Evolutionary conservation across 495 filamentous ascomycete species (phyloP).

Genomic region (Trichoderma orchidacearum): DNA sequence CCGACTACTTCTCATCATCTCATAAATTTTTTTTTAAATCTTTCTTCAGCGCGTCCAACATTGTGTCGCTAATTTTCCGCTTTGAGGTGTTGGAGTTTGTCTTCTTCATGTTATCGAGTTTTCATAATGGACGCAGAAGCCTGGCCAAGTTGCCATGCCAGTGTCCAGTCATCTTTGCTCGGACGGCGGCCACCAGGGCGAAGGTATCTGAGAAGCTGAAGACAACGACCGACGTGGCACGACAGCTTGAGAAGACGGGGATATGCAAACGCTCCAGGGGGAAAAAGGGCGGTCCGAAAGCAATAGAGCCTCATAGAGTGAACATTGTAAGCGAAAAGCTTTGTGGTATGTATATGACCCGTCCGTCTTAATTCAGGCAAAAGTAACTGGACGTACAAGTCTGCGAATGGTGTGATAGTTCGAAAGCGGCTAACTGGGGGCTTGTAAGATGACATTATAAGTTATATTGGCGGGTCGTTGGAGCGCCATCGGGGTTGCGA

Average conservation of each 20-base stretch:
- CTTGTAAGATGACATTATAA: constrained; percentile 20
- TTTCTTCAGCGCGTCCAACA: neutral
- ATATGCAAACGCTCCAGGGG: neutral
- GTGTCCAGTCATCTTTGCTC: neutral
- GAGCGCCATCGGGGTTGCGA: constrained; percentile 53
- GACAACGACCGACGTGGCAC: neutral
- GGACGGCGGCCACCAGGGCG: neutral
- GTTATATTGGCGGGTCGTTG: constrained; percentile 33
- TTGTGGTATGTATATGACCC: constrained; percentile 45
- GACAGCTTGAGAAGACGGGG: neutral
- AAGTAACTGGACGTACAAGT: no score
- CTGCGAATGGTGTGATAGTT: no score
- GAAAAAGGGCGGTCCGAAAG: neutral
- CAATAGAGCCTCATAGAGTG: constrained; percentile 12
- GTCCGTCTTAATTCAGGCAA: neutral
- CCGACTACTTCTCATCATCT: no score
- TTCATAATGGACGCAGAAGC: neutral
- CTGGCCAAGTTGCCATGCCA: neutral
- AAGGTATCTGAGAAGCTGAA: neutral
- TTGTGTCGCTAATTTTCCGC: neutral
- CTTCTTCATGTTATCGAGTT: neutral
- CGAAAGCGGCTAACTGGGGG: neutral
- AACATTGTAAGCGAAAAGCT: constrained; percentile 45
- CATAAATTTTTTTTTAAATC: neutral
- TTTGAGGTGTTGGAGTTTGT: no score